These are phyloP conservation scores for Juglanconis sp. DNA, from an alignment of 2,329 filamentous ascomycete species.

Conservation along the genomic window DNA sequence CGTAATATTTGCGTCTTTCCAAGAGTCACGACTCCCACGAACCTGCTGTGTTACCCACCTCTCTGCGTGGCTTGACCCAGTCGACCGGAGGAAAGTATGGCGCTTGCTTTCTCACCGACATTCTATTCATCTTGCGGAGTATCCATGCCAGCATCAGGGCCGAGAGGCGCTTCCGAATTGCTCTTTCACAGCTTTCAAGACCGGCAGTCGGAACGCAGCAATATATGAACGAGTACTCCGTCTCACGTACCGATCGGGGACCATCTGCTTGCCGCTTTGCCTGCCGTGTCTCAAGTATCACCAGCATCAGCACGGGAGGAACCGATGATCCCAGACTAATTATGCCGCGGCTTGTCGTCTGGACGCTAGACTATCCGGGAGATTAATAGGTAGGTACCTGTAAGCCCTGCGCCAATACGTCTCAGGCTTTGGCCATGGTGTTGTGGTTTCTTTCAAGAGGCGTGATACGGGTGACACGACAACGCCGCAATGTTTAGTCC, in stretches of 20 bases:
- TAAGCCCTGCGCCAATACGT: constrained; percentile 4
- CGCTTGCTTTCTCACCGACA: background rate
- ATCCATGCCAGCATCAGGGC: background rate
- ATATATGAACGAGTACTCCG: background rate
- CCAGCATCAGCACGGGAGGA: constrained; percentile 4
- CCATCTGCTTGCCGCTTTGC: background rate
- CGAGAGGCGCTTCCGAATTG: background rate
- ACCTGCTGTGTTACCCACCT: background rate
- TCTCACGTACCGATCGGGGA: background rate
- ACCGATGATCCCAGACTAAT: constrained; percentile 2
- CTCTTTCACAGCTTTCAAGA: background rate
- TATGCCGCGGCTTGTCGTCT: background rate
- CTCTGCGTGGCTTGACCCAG: background rate
- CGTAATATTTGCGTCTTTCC: background rate
- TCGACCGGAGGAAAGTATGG: background rate
- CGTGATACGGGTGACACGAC: background rate
- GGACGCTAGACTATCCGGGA: background rate
- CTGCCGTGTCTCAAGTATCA: background rate
- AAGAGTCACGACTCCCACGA: background rate
- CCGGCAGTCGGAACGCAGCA: background rate
- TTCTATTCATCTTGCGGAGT: too few relatives aligned
- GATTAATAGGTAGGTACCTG: constrained; percentile 2
- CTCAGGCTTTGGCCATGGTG: background rate
- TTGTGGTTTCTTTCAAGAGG: background rate
- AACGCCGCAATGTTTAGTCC: background rate